Percentiles rank a stretch among this genome's conserved stretches.
These are phyloP conservation scores for Phaeosphaeriaceae sp. DNA, from an alignment of 2,329 filamentous ascomycete species.

Conservation along the genomic window DNA sequence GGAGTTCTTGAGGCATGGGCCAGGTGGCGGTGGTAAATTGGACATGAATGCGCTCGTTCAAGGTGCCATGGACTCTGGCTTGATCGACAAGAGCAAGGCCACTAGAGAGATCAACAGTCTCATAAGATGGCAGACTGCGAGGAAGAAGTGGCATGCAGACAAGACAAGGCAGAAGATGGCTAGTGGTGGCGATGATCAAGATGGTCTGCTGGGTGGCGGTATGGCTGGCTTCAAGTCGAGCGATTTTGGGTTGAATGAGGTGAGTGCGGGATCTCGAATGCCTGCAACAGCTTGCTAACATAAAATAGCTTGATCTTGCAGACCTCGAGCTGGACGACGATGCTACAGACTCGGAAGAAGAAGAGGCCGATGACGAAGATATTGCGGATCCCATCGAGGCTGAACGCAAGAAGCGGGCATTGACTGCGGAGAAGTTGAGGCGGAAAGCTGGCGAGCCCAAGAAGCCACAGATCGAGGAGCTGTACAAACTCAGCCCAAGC, in stretches of 20 bases:
- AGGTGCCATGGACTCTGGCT: slow-evolving; percentile 71
- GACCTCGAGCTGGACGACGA: slow-evolving; percentile 84
- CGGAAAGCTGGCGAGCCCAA: slow-evolving; percentile 81
- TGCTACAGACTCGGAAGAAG: slow-evolving; percentile 61
- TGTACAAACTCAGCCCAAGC: slow-evolving; percentile 78
- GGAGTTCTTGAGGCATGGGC: slow-evolving; percentile 88
- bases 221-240: slow-evolving; percentile 71
- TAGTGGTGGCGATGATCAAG: slow-evolving; percentile 66
- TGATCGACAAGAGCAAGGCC: slow-evolving; percentile 74
- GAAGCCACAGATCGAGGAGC: slow-evolving; percentile 80
- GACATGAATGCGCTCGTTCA: slow-evolving; percentile 95
- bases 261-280: slow-evolving; percentile 42
- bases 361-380: slow-evolving; percentile 71
- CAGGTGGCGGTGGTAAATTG: slow-evolving; percentile 76
- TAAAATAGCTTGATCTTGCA: slow-evolving; percentile 71
- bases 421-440: slow-evolving; percentile 80
- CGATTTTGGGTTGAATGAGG: slow-evolving; percentile 89
- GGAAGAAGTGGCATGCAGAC: slow-evolving; percentile 97
- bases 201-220: slow-evolving; percentile 47
- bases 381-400: slow-evolving; percentile 86
- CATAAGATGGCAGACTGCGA: slow-evolving; percentile 91
- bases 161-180: slow-evolving; percentile 99
- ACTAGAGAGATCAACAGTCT: slow-evolving; percentile 83
- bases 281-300: slow-evolving; percentile 2
- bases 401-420: slow-evolving; percentile 78